Percentiles rank a stretch among this genome's conserved stretches.
Evolutionary conservation across 129 eudicot genomes (phyloP).

Genomic region (Escallonia herrerae): DNA sequence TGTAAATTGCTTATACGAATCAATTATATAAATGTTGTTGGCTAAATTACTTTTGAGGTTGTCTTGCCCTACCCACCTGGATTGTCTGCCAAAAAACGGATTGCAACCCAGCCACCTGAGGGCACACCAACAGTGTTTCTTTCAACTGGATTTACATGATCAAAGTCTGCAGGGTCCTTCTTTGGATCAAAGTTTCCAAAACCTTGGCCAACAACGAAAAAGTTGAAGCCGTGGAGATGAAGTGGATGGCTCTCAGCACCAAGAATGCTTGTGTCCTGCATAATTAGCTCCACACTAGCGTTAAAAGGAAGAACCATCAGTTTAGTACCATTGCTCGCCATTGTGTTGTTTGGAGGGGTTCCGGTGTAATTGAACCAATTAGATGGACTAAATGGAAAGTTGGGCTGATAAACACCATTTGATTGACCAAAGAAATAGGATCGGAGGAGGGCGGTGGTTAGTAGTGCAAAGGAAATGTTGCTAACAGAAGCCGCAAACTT

Average conservation of each 20-base stretch:
- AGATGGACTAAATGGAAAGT: constrained; percentile 36
- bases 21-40: too few relatives aligned
- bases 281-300: constrained; percentile 44
- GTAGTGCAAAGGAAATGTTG: constrained; percentile 34
- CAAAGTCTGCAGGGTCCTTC: constrained; percentile 31
- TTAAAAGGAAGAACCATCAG: constrained; percentile 43
- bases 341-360: constrained; percentile 53
- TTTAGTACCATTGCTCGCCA: constrained; percentile 54
- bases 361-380: constrained; percentile 59
- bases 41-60: too few relatives aligned
- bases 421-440: constrained; percentile 38
- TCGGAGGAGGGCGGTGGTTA: constrained; percentile 37
- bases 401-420: constrained; percentile 35
- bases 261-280: constrained; percentile 59
- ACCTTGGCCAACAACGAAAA: constrained; percentile 59
- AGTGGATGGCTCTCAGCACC: constrained; percentile 58
- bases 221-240: constrained; percentile 55
- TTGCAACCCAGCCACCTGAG: constrained; percentile 54
- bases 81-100: constrained; percentile 43
- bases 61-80: constrained; percentile 25
- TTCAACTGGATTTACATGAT: constrained; percentile 44
- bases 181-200: constrained; percentile 38
- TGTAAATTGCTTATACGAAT: too few relatives aligned
- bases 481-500: constrained; percentile 42
- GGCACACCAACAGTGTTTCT: constrained; percentile 64